These are phyloP conservation scores for Penicillium sp. DNA, from an alignment of 2,329 filamentous ascomycete genomes.

Conservation along the genomic window DNA sequence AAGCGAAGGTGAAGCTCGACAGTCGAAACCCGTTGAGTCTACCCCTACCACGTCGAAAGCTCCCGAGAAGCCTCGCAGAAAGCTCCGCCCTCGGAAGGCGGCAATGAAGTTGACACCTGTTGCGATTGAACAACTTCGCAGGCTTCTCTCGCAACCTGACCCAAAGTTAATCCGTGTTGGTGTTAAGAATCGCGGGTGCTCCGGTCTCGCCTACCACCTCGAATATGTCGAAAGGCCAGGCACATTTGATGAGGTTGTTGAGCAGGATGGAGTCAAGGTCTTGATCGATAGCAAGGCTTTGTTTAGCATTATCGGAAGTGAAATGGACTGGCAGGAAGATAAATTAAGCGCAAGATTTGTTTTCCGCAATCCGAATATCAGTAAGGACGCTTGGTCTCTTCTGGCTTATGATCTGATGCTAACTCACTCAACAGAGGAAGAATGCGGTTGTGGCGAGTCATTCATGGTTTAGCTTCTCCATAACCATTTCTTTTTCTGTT, in stretches of 20 bases:
- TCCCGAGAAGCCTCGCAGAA: slow-evolving; percentile 63
- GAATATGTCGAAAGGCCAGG: slow-evolving; percentile 94
- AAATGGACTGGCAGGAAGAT: slow-evolving; percentile 99
- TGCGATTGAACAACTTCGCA: slow-evolving; percentile 78
- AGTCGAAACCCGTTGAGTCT: slow-evolving; percentile 57
- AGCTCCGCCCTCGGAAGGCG: slow-evolving; percentile 82
- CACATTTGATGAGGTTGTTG: slow-evolving; percentile 86
- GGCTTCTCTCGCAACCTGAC: slow-evolving; percentile 79
- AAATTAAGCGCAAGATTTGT: slow-evolving; percentile 91
- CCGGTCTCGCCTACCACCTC: slow-evolving; percentile 87
- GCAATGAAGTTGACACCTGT: slow-evolving; percentile 83
- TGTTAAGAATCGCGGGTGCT: slow-evolving; percentile 92
- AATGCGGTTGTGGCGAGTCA: slow-evolving; percentile 95
- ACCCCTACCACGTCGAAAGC: slow-evolving; percentile 44
- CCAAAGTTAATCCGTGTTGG: slow-evolving; percentile 94
- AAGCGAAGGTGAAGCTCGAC: slow-evolving; percentile 70
- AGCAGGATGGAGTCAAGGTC: slow-evolving; percentile 95
- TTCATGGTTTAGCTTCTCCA: slow-evolving; percentile 71
- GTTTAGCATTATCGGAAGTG: slow-evolving; percentile 96
- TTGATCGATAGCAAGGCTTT: slow-evolving; percentile 96
- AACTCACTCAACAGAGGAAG: slow-evolving; percentile 70
- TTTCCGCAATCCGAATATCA: slow-evolving; percentile 97
- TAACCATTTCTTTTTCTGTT: slow-evolving; percentile 17
- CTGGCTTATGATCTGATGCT: slow-evolving; percentile 21
- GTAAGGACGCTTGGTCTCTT: slow-evolving; percentile 61